Conservation (phyloP, 345 rosid species). For the Turritis glabra region DNA sequence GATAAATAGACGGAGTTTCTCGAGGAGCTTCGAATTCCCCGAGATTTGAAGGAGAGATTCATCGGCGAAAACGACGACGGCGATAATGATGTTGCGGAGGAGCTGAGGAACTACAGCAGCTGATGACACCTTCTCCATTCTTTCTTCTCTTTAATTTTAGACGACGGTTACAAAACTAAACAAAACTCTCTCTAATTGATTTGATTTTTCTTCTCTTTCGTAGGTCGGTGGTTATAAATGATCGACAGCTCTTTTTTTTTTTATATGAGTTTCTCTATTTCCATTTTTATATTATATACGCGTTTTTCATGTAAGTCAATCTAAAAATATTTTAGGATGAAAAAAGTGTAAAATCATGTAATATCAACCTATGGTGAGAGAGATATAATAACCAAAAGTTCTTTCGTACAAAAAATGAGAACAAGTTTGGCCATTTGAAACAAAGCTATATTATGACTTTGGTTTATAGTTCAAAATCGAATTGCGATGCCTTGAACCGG, state of each 20-base stretch:
- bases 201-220: background rate
- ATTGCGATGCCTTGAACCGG: background rate
- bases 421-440: too few species aligned
- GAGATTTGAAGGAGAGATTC: conserved; percentile 55
- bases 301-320: too few species aligned
- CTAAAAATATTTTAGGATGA: too few species aligned
- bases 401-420: background rate
- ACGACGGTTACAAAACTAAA: conserved; percentile 8
- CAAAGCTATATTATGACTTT: background rate
- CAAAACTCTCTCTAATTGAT: background rate
- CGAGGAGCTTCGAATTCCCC: conserved; percentile 49
- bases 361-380: too few species aligned
- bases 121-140: conserved; percentile 50
- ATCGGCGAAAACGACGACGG: conserved; percentile 62
- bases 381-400: background rate
- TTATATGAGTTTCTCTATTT: background rate
- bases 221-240: conserved; percentile 13
- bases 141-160: conserved; percentile 16
- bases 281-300: too few species aligned
- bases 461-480: background rate
- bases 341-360: too few species aligned
- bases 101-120: conserved; percentile 55
- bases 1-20: conserved; percentile 52
- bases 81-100: conserved; percentile 52
- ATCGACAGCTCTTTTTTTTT: background rate